Percentiles rank a stretch among this genome's conserved stretches.
Evolutionary conservation across 208 protist species (phyloP).

Genomic region (Crithidia sp.): DNA sequence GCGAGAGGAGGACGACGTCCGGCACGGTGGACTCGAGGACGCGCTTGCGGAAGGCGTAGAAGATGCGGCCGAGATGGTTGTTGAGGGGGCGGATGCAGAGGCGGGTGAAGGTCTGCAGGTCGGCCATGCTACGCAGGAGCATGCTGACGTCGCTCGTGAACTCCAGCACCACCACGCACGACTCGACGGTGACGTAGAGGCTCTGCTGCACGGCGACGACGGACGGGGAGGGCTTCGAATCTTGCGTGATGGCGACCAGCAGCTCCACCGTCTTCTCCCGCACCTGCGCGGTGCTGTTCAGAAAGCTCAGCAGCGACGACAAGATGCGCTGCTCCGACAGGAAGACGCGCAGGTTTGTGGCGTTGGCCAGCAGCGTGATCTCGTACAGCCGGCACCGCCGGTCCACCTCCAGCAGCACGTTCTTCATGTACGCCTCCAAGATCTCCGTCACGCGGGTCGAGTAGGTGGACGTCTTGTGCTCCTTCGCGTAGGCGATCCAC

Average conservation of each 20-base stretch:
- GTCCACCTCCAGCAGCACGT: constrained; percentile 82
- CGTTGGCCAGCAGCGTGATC: constrained; percentile 71
- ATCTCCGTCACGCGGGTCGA: constrained; percentile 86
- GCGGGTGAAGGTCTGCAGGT: constrained; percentile 84
- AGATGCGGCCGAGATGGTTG: constrained; percentile 79
- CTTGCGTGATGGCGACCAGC: constrained; percentile 79
- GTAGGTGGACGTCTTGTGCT: constrained; percentile 84
- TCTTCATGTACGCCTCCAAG: constrained; percentile 85
- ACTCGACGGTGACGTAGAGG: constrained; percentile 81
- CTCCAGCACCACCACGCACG: constrained; percentile 84
- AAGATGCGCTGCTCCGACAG: constrained; percentile 80
- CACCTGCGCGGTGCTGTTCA: constrained; percentile 70
- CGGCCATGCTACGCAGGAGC: constrained; percentile 80
- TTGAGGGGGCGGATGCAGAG: constrained; percentile 76
- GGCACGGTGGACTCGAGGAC: constrained; percentile 58
- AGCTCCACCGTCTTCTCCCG: constrained; percentile 86
- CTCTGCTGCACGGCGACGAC: constrained; percentile 69
- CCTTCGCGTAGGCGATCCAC: constrained; percentile 80
- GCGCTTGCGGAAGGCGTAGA: constrained; percentile 80
- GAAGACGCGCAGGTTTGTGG: constrained; percentile 67
- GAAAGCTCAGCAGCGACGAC: constrained; percentile 79
- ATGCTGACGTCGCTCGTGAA: constrained; percentile 78
- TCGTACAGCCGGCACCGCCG: constrained; percentile 68
- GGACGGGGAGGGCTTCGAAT: constrained; percentile 57
- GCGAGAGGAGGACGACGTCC: constrained; percentile 76